phyloP scores from a whole-genome alignment of 176 grass and related monocot species.

The Stipa capillata region DNA sequence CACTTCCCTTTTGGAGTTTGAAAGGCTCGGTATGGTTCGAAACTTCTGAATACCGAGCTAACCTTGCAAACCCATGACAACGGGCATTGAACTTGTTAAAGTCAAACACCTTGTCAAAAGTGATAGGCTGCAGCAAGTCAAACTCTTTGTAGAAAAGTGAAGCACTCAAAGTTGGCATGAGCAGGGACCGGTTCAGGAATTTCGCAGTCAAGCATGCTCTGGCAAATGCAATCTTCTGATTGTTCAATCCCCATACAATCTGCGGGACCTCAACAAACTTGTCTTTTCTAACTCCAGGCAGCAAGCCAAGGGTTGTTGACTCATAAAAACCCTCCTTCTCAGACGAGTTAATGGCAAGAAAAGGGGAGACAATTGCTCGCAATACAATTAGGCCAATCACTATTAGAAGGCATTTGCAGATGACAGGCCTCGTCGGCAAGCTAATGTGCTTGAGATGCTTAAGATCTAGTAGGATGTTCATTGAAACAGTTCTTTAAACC shows the following conservation, averaged over 20 bases:
- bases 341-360: slow-evolving; percentile 45
- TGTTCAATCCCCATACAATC: slow-evolving; percentile 99
- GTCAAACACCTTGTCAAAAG: slow-evolving; percentile 78
- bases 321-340: slow-evolving; percentile 43
- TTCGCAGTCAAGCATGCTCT: slow-evolving; percentile 81
- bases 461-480: slow-evolving; percentile 37
- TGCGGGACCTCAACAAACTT: slow-evolving; percentile 91
- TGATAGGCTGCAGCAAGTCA: slow-evolving; percentile 76
- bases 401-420: slow-evolving; percentile 51
- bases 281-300: slow-evolving; percentile 44
- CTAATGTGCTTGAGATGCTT: slow-evolving; percentile 47
- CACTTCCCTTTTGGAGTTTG: slow-evolving; percentile 78
- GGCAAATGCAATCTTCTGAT: slow-evolving; percentile 94
- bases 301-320: slow-evolving; percentile 25
- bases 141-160: slow-evolving; percentile 96
- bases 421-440: slow-evolving; percentile 35
- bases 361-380: slow-evolving; percentile 50
- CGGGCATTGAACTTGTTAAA: slow-evolving; percentile 77
- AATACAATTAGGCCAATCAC: slow-evolving; percentile 41
- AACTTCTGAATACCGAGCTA: slow-evolving; percentile 84
- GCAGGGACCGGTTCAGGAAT: slow-evolving; percentile 80
- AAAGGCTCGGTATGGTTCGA: slow-evolving; percentile 43
- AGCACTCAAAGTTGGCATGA: slow-evolving; percentile 95
- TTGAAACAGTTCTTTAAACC: slow-evolving; percentile 9
- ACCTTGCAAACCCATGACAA: slow-evolving; percentile 66